Evolutionary conservation across 441 rosid genomes (phyloP).

Genomic region (Gossypium lobatum): DNA sequence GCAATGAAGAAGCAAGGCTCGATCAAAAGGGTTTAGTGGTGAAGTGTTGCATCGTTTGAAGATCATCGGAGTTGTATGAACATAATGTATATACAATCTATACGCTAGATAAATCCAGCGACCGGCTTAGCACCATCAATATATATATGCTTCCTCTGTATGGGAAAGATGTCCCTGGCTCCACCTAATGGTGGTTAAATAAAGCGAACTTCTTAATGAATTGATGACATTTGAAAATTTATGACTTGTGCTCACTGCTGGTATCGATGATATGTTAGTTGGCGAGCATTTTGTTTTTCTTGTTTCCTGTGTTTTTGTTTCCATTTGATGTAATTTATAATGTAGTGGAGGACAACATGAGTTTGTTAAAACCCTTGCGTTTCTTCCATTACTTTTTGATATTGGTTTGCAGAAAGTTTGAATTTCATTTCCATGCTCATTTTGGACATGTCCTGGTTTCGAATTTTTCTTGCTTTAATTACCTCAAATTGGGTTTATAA

Average conservation of each 20-base stretch:
- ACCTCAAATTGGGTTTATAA: too few relatives aligned
- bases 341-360: not conserved
- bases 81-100: conserved; percentile 33
- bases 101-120: conserved; percentile 17
- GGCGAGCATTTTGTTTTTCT: not conserved
- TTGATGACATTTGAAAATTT: not conserved
- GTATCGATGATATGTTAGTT: not conserved
- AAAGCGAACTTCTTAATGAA: conserved; percentile 18
- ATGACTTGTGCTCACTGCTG: conserved; percentile 1
- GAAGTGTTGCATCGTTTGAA: conserved; percentile 74
- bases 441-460: not conserved
- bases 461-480: too few relatives aligned
- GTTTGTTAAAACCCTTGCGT: not conserved
- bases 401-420: not conserved
- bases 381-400: not conserved
- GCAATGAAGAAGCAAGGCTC: conserved; percentile 75
- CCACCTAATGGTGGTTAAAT: conserved; percentile 29
- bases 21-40: conserved; percentile 78
- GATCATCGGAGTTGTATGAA: conserved; percentile 17
- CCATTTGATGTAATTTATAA: not conserved
- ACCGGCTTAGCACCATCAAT: conserved; percentile 17
- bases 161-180: conserved; percentile 17
- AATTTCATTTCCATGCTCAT: not conserved
- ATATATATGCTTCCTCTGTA: conserved; percentile 12
- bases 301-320: not conserved